phyloP scores from a whole-genome alignment of 495 filamentous ascomycete species.

The Neurospora sp. region DNA sequence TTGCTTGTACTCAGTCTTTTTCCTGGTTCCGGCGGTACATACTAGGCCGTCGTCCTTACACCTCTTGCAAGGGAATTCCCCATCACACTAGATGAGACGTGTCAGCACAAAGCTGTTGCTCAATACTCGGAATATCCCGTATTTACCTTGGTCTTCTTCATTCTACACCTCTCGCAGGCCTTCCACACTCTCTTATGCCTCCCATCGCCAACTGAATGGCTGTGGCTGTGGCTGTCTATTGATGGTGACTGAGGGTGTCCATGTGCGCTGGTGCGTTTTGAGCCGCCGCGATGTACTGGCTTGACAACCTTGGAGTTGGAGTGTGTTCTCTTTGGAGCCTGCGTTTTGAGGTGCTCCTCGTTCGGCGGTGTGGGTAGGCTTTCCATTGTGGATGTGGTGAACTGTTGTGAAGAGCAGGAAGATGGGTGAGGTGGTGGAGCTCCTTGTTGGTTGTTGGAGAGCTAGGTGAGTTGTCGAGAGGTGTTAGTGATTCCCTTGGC shows the following conservation, averaged over 20 bases:
- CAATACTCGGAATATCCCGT: background rate
- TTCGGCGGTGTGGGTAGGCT: constrained; percentile 36
- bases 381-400: constrained; percentile 27
- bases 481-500: constrained; percentile 6
- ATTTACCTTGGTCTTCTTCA: constrained; percentile 61
- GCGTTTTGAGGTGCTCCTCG: constrained; percentile 30
- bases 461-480: constrained; percentile 1
- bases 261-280: constrained; percentile 23
- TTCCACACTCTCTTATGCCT: constrained; percentile 60
- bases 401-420: background rate
- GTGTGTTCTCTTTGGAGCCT: constrained; percentile 14
- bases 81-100: constrained; percentile 44
- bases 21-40: constrained; percentile 47
- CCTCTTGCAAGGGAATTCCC: constrained; percentile 55
- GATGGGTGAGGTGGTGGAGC: background rate
- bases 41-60: constrained; percentile 54
- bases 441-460: background rate
- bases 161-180: constrained; percentile 59
- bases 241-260: constrained; percentile 19
- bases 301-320: constrained; percentile 21
- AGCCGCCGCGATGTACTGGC: constrained; percentile 12
- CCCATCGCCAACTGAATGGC: constrained; percentile 27
- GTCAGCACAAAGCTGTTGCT: background rate
- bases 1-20: constrained; percentile 52
- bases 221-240: constrained; percentile 19